Base-by-base conservation (phyloP, 192 early-diverging fungal genomes). In the Diversispora eburnea region DNA sequence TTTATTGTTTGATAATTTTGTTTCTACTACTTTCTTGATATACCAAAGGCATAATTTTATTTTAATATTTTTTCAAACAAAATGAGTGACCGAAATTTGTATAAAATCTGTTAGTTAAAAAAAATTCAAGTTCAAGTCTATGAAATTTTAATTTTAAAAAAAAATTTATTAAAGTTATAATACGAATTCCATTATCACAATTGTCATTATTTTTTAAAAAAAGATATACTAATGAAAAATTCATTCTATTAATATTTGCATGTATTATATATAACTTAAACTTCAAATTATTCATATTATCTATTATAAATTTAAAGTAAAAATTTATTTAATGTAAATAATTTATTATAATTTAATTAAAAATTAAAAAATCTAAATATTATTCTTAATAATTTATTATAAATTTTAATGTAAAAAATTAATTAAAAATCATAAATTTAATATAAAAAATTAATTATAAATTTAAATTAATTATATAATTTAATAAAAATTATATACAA, bases 291-390 rank as follows among this genome's bases (percentile, higher is more conserved):
- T 52, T 52, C 17, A 7, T 52, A 17, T 52, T 52, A 52, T 52
- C 51, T 52, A 52, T 15, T 15, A 52, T 15, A 52, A 15, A 17
- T n/a, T n/a, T n/a, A n/a, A 55, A 7, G 10, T n/a, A 55, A n/a
- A 55, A 55, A 55, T n/a, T 55, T 55, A 55, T 33, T 33, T n/a
- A n/a, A 55, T 55, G 10, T n/a, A 55, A n/a, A 55, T 55, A 55
- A 55, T n/a, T 55, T 55, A 55, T 33, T 33, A 33, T 33, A 33
- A 33, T 33, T 33, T 33, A 33, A 33, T 33, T 33, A 33, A 33
- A 33, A 33, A 33, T 33, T 33, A 33, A 33, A 33, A 33, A 33
- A 33, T 33, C 25, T 33, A 33, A 33, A 33, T 33, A 33, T 2
- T 33, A 33, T 33, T 33, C 25, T 33, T 33, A 33, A 33, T 33